Conservation (phyloP, 2,329 filamentous ascomycete genomes). For the Calonectria pteridis region DNA sequence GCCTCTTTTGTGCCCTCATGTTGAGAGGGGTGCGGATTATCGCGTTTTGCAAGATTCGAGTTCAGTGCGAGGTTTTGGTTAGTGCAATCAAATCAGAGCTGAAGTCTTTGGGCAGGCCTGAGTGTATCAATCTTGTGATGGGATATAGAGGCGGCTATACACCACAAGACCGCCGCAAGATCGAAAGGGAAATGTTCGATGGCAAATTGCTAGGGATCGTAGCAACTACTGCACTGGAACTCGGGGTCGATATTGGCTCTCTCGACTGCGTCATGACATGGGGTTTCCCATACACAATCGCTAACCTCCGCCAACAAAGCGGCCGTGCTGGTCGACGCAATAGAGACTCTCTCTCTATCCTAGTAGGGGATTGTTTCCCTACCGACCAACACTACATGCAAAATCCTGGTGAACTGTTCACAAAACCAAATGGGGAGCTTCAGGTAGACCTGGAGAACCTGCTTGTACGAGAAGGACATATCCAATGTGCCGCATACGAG, state of each 20-base stretch:
- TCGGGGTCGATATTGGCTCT: constrained; percentile 95
- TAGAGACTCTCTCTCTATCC: constrained; percentile 90
- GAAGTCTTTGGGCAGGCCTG: constrained; percentile 76
- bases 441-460: constrained; percentile 94
- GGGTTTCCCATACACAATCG: constrained; percentile 95
- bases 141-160: constrained; percentile 96
- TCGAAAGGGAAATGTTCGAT: constrained; percentile 97
- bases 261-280: constrained; percentile 94
- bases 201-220: constrained; percentile 94
- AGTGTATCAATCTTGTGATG: constrained; percentile 87
- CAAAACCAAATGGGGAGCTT: constrained; percentile 87
- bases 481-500: constrained; percentile 95
- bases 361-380: constrained; percentile 90
- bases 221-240: constrained; percentile 90
- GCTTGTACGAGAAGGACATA: constrained; percentile 90
- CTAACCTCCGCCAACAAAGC: constrained; percentile 94
- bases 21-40: constrained; percentile 91
- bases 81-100: constrained; percentile 85
- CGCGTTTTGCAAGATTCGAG: constrained; percentile 89
- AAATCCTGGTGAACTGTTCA: constrained; percentile 94
- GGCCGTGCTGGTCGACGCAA: constrained; percentile 92
- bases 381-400: constrained; percentile 98
- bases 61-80: constrained; percentile 88
- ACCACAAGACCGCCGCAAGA: constrained; percentile 86
- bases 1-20: constrained; percentile 90